These are phyloP conservation scores for Lactarius evosmus DNA, from an alignment of 768 basidiomycete genomes.

Conservation along the genomic window DNA sequence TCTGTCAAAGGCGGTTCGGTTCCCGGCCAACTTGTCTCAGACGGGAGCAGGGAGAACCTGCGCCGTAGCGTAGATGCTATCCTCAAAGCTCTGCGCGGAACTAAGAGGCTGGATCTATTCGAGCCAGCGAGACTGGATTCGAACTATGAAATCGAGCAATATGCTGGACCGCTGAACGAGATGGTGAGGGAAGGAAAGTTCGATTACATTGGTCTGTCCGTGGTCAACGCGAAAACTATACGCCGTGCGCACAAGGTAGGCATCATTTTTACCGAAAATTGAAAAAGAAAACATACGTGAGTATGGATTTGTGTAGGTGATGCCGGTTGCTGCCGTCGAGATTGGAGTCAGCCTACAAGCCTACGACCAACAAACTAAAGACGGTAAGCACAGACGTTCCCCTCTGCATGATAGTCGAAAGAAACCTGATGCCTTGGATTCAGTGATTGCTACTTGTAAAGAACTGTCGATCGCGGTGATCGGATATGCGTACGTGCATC, in stretches of 20 bases:
- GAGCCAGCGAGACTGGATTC: conserved; percentile 50
- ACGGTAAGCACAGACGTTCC: conserved; percentile 33
- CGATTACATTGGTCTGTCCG: conserved; percentile 57
- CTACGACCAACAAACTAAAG: conserved; percentile 50
- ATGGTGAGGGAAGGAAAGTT: conserved; percentile 56
- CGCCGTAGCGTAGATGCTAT: conserved; percentile 45
- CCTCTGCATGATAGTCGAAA: neutral
- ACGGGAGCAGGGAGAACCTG: conserved; percentile 43
- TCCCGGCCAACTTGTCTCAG: conserved; percentile 13
- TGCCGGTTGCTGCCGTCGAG: conserved; percentile 58
- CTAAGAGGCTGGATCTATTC: conserved; percentile 59
- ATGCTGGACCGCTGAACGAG: conserved; percentile 40
- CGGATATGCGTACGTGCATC: conserved; percentile 48
- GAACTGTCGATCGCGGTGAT: conserved; percentile 54
- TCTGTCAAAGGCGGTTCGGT: conserved; percentile 43
- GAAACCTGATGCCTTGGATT: neutral
- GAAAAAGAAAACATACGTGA: neutral
- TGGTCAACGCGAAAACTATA: conserved; percentile 51
- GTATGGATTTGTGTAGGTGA: conserved; percentile 38
- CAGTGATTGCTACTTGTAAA: conserved; percentile 50
- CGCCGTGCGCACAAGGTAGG: conserved; percentile 33
- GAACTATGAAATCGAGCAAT: conserved; percentile 45
- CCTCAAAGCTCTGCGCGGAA: conserved; percentile 45
- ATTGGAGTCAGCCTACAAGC: conserved; percentile 66
- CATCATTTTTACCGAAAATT: neutral